Conservation (phyloP, 345 rosid genomes). For the Salix koriyanagi region DNA sequence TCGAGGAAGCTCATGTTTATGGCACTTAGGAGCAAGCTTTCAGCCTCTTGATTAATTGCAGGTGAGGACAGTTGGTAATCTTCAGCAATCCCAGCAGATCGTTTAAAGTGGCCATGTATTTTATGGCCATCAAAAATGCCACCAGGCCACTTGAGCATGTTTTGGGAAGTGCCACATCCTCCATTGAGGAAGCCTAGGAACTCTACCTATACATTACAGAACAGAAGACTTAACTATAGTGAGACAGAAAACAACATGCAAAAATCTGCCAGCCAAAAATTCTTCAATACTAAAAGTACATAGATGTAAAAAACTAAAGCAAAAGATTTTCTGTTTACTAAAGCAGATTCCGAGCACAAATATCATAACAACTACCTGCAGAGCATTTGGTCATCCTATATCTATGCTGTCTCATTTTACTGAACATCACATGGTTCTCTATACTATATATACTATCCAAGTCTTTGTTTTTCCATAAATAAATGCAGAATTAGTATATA, state of each 20-base stretch:
- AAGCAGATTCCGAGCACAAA: not conserved
- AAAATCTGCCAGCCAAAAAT: not conserved
- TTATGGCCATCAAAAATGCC: slow-evolving; percentile 24
- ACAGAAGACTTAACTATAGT: not conserved
- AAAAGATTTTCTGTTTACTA: not conserved
- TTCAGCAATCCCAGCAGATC: slow-evolving; percentile 41
- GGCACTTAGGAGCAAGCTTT: slow-evolving; percentile 64
- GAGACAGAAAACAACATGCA: not conserved
- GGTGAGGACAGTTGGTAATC: slow-evolving; percentile 51
- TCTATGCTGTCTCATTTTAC: not conserved
- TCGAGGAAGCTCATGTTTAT: slow-evolving; percentile 80
- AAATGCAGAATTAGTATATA: not conserved
- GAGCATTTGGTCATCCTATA: not conserved
- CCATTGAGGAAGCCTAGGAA: slow-evolving; percentile 38
- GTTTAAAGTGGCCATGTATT: slow-evolving; percentile 29
- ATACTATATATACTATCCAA: not conserved
- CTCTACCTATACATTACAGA: slow-evolving; percentile 41
- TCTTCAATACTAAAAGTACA: not conserved
- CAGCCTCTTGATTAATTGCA: slow-evolving; percentile 59
- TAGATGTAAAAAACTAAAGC: not conserved
- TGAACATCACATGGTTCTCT: not conserved
- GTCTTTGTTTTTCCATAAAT: not conserved
- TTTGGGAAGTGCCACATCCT: slow-evolving; percentile 30
- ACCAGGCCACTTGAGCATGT: slow-evolving; percentile 31
- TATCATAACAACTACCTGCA: not conserved